Conservation (phyloP, 805 yeast species). For the Candida hungchunana region DNA sequence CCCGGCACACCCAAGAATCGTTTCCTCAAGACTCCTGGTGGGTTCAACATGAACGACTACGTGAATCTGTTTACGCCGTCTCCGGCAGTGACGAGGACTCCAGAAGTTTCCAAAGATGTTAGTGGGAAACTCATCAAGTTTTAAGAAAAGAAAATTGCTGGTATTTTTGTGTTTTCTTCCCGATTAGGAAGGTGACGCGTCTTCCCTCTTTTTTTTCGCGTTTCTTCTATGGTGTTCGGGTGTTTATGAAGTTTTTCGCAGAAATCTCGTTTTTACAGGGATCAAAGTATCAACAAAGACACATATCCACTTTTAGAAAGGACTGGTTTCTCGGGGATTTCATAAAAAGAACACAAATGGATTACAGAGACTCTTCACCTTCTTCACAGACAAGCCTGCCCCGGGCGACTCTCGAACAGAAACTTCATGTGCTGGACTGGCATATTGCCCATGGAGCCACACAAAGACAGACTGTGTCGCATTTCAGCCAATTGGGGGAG, state of each 20-base stretch:
- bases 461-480: constrained; percentile 33
- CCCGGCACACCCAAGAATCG: constrained; percentile 29
- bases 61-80: constrained; percentile 77
- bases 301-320: too few relatives aligned
- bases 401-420: constrained; percentile 10
- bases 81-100: constrained; percentile 39
- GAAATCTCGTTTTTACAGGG: constrained; percentile 11
- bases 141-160: constrained; percentile 2
- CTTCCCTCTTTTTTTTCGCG: constrained; percentile 2
- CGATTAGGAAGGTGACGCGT: constrained; percentile 4
- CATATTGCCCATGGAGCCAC: constrained; percentile 29
- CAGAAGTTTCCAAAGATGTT: constrained; percentile 28
- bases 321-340: too few relatives aligned
- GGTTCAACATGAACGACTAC: constrained; percentile 82
- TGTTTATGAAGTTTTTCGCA: constrained; percentile 1
- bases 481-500: constrained; percentile 28
- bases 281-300: background rate
- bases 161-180: too few relatives aligned
- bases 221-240: constrained; percentile 8
- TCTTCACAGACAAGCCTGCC: constrained; percentile 8
- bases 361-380: too few relatives aligned
- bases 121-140: constrained; percentile 26
- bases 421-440: constrained; percentile 26
- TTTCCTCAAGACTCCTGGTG: constrained; percentile 49
- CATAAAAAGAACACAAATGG: too few relatives aligned